Percentiles rank a stretch among this genome's conserved stretches.
phyloP scores from a whole-genome alignment of 2,329 filamentous ascomycete genomes.

The Hypocreales sp. region DNA sequence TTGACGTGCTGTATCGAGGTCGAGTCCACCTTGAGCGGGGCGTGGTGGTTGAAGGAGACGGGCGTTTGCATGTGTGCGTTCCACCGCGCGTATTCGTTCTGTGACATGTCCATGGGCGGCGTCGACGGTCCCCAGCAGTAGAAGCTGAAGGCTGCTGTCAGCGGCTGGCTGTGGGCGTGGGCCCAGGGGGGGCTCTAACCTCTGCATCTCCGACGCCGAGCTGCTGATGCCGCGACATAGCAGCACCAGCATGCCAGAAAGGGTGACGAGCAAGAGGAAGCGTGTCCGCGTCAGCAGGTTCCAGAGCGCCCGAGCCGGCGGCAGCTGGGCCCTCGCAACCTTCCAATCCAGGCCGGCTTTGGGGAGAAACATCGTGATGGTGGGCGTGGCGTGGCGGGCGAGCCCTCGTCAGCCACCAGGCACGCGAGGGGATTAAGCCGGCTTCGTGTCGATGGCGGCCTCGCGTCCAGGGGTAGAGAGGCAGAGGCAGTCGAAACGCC shows the following conservation, averaged over 20 bases:
- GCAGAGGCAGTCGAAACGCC: too few species aligned
- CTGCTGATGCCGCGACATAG: conserved; percentile 77
- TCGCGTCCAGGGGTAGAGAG: too few species aligned
- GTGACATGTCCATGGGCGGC: conserved; percentile 88
- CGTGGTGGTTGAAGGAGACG: conserved; percentile 92
- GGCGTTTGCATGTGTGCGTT: conserved; percentile 78
- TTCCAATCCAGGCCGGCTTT: conserved; percentile 91
- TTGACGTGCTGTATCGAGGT: conserved; percentile 65
- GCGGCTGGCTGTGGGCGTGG: background rate
- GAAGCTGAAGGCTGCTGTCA: conserved; percentile 43
- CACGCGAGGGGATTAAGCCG: too few species aligned
- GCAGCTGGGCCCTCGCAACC: conserved; percentile 64
- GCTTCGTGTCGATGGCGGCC: too few species aligned
- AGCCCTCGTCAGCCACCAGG: conserved; percentile 2
- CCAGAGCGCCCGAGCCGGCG: conserved; percentile 58
- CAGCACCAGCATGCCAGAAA: conserved; percentile 58
- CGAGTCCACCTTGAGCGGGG: conserved; percentile 70
- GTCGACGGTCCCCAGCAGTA: conserved; percentile 95
- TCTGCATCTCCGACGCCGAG: conserved; percentile 79
- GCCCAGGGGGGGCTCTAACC: conserved; percentile 36
- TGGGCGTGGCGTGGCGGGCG: too few species aligned
- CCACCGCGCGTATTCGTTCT: conserved; percentile 86
- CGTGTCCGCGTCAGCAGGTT: conserved; percentile 60
- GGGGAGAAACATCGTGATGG: conserved; percentile 63
- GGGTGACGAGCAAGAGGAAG: conserved; percentile 57